These are phyloP conservation scores for Linnemannia hyalina DNA, from an alignment of 192 early-diverging fungal species.

Conservation along the genomic window DNA sequence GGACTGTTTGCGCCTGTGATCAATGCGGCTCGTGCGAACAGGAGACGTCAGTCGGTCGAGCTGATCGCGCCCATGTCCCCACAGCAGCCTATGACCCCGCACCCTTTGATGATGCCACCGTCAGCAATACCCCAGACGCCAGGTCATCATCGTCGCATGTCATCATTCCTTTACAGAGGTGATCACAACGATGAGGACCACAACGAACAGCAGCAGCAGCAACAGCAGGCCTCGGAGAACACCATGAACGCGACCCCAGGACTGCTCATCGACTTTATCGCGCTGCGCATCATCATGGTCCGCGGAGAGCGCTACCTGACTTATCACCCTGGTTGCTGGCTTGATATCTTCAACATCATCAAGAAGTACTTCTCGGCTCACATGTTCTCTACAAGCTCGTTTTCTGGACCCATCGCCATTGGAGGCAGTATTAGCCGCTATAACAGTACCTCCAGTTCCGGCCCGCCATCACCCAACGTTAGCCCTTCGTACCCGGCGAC, in stretches of 20 bases:
- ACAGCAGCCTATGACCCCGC: conserved; percentile 5
- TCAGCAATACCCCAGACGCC: conserved; percentile 20
- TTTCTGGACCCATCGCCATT: conserved; percentile 8
- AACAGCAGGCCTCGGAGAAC: neutral
- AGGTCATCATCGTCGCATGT: conserved; percentile 13
- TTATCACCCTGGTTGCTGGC: conserved; percentile 60
- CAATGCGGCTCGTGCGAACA: conserved; percentile 22
- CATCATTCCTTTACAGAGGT: conserved; percentile 7
- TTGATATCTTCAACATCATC: conserved; percentile 59
- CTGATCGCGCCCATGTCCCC: conserved; percentile 16
- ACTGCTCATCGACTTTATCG: conserved; percentile 64
- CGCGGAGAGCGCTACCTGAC: conserved; percentile 62
- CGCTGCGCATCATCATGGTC: conserved; percentile 66
- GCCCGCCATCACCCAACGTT: conserved; percentile 19
- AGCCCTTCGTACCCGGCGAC: conserved; percentile 23
- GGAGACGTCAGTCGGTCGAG: conserved; percentile 14
- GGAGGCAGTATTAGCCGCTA: neutral
- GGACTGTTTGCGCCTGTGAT: conserved; percentile 41
- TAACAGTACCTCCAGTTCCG: conserved; percentile 13
- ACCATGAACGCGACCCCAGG: conserved; percentile 44
- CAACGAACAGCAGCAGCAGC: neutral
- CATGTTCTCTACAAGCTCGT: conserved; percentile 16
- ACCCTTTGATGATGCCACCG: neutral
- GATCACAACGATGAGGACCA: conserved; percentile 21
- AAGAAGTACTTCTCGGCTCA: conserved; percentile 46